Conservation (phyloP, 306 rosid species). For the Vigna nakashimae region DNA sequence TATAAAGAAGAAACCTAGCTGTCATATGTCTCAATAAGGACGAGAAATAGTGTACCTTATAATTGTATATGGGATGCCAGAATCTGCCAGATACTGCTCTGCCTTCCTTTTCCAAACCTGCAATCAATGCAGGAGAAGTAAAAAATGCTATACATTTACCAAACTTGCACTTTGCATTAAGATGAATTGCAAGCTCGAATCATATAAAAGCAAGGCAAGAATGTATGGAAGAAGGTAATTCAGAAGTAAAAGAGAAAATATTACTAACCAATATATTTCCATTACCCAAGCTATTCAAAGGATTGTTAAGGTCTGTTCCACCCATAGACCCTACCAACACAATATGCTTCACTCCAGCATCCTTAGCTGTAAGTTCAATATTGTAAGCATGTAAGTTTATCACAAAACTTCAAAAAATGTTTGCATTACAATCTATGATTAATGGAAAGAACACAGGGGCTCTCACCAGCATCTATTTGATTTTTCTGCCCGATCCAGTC, state of each 20-base stretch:
- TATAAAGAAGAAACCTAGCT: not conserved
- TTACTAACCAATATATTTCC: constrained; percentile 87
- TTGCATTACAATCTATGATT: not conserved
- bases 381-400: not conserved
- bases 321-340: constrained; percentile 99
- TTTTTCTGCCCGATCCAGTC: constrained; percentile 98
- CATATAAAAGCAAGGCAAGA: constrained; percentile 16
- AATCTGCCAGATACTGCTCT: constrained; percentile 88
- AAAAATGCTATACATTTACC: not conserved
- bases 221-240: constrained; percentile 27
- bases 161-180: constrained; percentile 25
- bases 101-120: constrained; percentile 96
- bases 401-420: not conserved
- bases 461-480: constrained; percentile 89
- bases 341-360: constrained; percentile 91
- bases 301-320: constrained; percentile 74
- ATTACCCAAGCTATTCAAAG: constrained; percentile 80
- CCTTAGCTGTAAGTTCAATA: constrained; percentile 70
- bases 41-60: constrained; percentile 64
- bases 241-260: constrained; percentile 21
- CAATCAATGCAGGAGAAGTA: constrained; percentile 23
- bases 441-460: constrained; percentile 20
- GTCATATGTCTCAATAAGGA: not conserved
- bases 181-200: constrained; percentile 23
- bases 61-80: constrained; percentile 82